Evolutionary conservation across 75 land plant genomes (phyloP), one percentile per base, ranked within the genome.

Genomic region (Pinus taeda): DNA sequence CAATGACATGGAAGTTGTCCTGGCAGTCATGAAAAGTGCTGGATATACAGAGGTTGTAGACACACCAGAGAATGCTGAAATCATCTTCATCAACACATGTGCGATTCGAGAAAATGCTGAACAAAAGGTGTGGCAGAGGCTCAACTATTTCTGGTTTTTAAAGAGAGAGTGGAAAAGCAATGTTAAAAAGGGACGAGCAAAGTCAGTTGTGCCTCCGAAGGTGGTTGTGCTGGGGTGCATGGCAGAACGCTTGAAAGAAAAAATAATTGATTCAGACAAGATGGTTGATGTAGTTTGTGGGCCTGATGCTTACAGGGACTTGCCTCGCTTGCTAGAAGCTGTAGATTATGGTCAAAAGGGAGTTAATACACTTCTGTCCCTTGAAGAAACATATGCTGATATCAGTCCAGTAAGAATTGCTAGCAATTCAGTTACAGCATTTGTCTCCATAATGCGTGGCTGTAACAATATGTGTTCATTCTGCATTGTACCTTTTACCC

Each of bases 251-350:
- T 78, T 97, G 73, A 97, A 97, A 77, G 92, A 95, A 59, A 97
- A 97, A 60, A 89, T 97, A 78, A 83, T 97, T 3, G 98, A 95
- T 81, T 82, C 99, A 49, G 96, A 97, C 78, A 97, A 97, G 83
- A 97, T 97, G 99, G 99, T 97, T 61, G 99, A 97, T 87, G 98
- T 97, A n/a, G 99, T 97, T 9, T 95, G 99, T 78, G 99, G 99
- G 3, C 99, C 98, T 58, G 99, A 97, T 90, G 99, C 99, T 20
- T 90, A 89, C 78, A 85, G 96, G 75, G 99, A 97, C 75, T 80
- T 95, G 56, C 98, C 98, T 49, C 86, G 96, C 26, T 76, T 97
- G 61, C 77, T 97, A 59, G 86, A 94, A 76, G 88, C 87, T 57
- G 98, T 97, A 15, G 98, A 95, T 58, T 88, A 89, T 79, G 99